These are phyloP conservation scores for Moesziomyces sp. DNA, from an alignment of 1,284 basidiomycete genomes.

Conservation along the genomic window DNA sequence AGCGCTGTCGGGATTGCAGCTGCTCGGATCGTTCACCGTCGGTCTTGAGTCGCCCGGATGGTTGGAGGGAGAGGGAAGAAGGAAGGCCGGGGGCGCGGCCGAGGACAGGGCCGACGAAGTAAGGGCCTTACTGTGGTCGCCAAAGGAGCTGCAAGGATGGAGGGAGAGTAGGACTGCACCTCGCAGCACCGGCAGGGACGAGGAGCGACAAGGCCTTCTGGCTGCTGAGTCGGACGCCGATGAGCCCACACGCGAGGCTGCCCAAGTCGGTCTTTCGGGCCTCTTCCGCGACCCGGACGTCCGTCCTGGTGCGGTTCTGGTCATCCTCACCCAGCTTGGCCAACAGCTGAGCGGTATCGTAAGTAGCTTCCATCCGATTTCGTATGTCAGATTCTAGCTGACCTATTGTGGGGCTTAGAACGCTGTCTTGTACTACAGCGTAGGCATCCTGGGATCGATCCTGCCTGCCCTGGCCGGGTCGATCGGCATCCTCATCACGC, in stretches of 20 bases:
- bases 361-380: constrained; percentile 2
- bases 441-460: constrained; percentile 57
- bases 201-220: constrained; percentile 37
- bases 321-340: constrained; percentile 60
- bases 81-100: constrained; percentile 1
- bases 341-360: constrained; percentile 63
- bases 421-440: constrained; percentile 63
- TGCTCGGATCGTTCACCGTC: constrained; percentile 56
- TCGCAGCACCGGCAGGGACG: constrained; percentile 7
- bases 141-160: constrained; percentile 33
- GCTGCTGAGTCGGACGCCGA: constrained; percentile 3
- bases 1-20: constrained; percentile 63
- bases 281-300: constrained; percentile 39
- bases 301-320: constrained; percentile 43
- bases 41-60: constrained; percentile 58
- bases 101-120: constrained; percentile 27
- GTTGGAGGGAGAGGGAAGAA: constrained; percentile 46
- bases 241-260: neutral
- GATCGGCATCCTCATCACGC: constrained; percentile 61
- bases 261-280: constrained; percentile 10
- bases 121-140: constrained; percentile 37
- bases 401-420: constrained; percentile 16
- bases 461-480: constrained; percentile 46
- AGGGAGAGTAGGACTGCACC: constrained; percentile 12
- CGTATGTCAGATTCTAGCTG: no score